Conservation (phyloP, 495 filamentous ascomycete genomes). For the Talaromyces adpressus region DNA sequence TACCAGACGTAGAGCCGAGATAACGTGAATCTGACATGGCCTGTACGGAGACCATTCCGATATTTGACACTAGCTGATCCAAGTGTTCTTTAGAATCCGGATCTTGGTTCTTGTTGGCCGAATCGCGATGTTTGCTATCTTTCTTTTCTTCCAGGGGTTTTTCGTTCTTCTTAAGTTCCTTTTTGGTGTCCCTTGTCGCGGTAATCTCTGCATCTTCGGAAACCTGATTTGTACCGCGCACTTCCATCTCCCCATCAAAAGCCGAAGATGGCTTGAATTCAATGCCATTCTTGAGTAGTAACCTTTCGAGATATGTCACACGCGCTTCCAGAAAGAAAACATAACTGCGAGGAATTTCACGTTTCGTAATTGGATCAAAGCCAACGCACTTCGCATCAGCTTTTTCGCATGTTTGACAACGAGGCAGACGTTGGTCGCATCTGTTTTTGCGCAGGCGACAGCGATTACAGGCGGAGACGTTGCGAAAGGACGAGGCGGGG, state of each 20-base stretch:
- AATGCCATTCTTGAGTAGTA: conserved; percentile 63
- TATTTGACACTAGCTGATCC: conserved; percentile 68
- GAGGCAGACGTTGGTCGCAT: conserved; percentile 86
- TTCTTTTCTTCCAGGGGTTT: conserved; percentile 17
- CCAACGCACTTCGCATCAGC: conserved; percentile 83
- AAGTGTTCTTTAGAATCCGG: conserved; percentile 51
- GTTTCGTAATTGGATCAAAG: conserved; percentile 92
- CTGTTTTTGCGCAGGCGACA: conserved; percentile 90
- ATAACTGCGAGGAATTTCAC: conserved; percentile 90
- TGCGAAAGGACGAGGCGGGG: conserved; percentile 65
- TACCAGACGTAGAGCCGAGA: conserved; percentile 80
- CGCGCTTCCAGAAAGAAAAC: conserved; percentile 90
- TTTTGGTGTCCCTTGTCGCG: conserved; percentile 15
- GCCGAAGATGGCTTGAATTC: conserved; percentile 66
- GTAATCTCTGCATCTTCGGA: conserved; percentile 20
- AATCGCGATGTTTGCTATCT: conserved; percentile 11
- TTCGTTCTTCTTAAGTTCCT: conserved; percentile 19
- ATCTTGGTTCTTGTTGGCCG: conserved; percentile 20
- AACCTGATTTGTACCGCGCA: conserved; percentile 27
- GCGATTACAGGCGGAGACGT: conserved; percentile 91
- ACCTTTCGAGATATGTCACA: conserved; percentile 73
- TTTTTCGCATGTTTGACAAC: conserved; percentile 87
- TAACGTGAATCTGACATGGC: conserved; percentile 72
- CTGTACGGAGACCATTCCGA: conserved; percentile 68
- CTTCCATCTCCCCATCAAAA: conserved; percentile 60